A percentile compares a stretch with the other conserved stretches of the same genome.
Evolutionary conservation across 176 grass and related monocot species (phyloP).

Genomic region (Stipa capillata): DNA sequence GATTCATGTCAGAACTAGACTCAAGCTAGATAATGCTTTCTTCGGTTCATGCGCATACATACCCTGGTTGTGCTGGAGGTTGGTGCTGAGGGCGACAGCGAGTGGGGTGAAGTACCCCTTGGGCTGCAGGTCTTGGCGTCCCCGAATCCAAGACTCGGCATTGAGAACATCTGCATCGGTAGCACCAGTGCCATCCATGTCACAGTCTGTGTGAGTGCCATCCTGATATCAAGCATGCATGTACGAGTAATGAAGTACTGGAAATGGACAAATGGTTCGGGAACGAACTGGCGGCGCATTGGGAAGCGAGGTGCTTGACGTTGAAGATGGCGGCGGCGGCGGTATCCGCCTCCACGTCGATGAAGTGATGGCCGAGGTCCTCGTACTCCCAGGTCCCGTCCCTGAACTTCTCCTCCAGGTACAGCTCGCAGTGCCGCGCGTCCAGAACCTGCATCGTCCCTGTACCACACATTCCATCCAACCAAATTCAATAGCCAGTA

Average conservation of each 20-base stretch:
- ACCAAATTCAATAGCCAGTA: conserved; percentile 12
- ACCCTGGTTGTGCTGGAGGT: conserved; percentile 60
- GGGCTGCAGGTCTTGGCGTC: conserved; percentile 35
- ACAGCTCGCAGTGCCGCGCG: conserved; percentile 67
- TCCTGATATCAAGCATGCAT: neutral
- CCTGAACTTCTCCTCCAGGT: conserved; percentile 60
- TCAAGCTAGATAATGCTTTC: neutral
- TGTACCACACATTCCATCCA: conserved; percentile 30
- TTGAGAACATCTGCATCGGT: conserved; percentile 26
- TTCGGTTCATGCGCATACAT: conserved; percentile 18
- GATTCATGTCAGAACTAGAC: conserved; percentile 5
- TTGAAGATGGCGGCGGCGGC: conserved; percentile 76
- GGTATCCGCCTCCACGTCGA: conserved; percentile 1
- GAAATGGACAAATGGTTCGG: neutral
- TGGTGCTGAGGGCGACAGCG: conserved; percentile 66
- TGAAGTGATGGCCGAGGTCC: conserved; percentile 49
- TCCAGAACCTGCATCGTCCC: conserved; percentile 89
- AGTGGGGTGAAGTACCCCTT: conserved; percentile 27
- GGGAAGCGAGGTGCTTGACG: neutral
- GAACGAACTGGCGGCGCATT: conserved; percentile 32
- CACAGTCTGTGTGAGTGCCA: neutral
- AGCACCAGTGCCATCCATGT: neutral
- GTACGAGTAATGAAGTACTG: neutral
- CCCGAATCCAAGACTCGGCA: conserved; percentile 43
- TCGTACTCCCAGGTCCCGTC: conserved; percentile 65